Base-by-base conservation (phyloP, 805 yeast species). In the Suhomyces sp. region DNA sequence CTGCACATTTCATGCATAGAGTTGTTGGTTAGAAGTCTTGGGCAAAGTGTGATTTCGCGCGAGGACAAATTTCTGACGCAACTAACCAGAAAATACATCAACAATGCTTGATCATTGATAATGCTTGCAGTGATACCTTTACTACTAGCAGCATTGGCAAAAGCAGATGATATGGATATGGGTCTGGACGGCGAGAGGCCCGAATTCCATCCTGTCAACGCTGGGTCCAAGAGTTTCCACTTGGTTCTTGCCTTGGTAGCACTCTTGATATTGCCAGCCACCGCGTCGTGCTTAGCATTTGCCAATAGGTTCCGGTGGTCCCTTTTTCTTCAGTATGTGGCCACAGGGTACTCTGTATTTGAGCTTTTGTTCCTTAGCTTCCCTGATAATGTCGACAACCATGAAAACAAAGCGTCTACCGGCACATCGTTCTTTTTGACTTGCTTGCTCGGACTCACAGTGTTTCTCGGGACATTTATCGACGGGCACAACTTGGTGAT, bases 351-450 rank as follows among this genome's bases (percentile, higher is more conserved):
- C 60, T 77, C 85, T 1, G 67, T 77, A 0, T 52, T 83, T 22
- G 94, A 87, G 53, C 79, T 82, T 2, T 44, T 83, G 2, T 66
- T 85, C 47, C 69, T 86, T 8, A 69, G 81, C 45, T 87, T 85
- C 60, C 85, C 87, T 0, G 93, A 87, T 62, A 65, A 65, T 45
- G 73, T 73, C 33, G 76, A 79, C 49, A 85, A 84, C 39, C 82
- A 83, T 51, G 93, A 87, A 62, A 86, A 85, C 64, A 68, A 79
- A 51, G 83, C 89, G 0, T 81, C 87, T 10, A 73, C 81, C 50
- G 89, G 89, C 0, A 81, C 90, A 0, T 81, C 83, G n/a, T 81
- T 87, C 85, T 79, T 82, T 56, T 69, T 86, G 47, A 63, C 79
- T 22, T 62, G 80, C 22, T 68, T 80, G 43, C 71, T 79, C 44